Evolutionary conservation across 1,284 basidiomycete genomes (phyloP).

Genomic region (Cutaneotrichosporon spelunceum): DNA sequence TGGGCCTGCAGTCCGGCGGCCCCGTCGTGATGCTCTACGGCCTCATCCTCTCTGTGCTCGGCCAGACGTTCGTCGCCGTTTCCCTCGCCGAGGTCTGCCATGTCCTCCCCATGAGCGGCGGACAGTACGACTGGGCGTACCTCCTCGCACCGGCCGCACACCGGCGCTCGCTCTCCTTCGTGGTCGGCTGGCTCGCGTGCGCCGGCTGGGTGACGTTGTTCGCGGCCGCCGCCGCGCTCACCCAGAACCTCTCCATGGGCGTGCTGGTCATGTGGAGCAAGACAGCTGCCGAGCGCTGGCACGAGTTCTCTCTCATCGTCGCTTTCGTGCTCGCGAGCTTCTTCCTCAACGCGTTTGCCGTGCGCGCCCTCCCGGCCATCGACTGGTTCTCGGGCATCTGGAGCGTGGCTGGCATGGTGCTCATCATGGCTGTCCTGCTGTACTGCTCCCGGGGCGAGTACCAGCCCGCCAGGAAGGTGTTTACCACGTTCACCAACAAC

Average conservation of each 20-base stretch:
- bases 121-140: slow-evolving; percentile 45
- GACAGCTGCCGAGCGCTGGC: not conserved
- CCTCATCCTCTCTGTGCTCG: slow-evolving; percentile 32
- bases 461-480: slow-evolving; percentile 45
- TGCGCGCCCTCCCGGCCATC: slow-evolving; percentile 14
- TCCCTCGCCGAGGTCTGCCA: slow-evolving; percentile 22
- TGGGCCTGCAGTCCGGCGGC: slow-evolving; percentile 39
- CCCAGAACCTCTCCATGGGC: slow-evolving; percentile 21
- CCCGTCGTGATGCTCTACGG: slow-evolving; percentile 44
- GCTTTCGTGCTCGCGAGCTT: slow-evolving; percentile 8
- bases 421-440: slow-evolving; percentile 37
- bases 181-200: slow-evolving; percentile 10
- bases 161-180: slow-evolving; percentile 1
- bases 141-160: slow-evolving; percentile 18
- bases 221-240: slow-evolving; percentile 29
- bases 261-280: slow-evolving; percentile 36
- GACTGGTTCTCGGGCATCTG: slow-evolving; percentile 30
- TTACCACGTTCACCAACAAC: slow-evolving; percentile 41
- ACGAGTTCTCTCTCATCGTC: slow-evolving; percentile 15
- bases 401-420: slow-evolving; percentile 39
- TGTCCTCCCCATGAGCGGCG: slow-evolving; percentile 29
- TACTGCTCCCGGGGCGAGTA: slow-evolving; percentile 26
- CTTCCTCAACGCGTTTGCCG: slow-evolving; percentile 17
- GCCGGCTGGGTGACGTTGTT: slow-evolving; percentile 49
- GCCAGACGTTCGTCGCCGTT: slow-evolving; percentile 30